Conservation (phyloP, 2,329 filamentous ascomycete genomes). For the Alternaria sp. region DNA sequence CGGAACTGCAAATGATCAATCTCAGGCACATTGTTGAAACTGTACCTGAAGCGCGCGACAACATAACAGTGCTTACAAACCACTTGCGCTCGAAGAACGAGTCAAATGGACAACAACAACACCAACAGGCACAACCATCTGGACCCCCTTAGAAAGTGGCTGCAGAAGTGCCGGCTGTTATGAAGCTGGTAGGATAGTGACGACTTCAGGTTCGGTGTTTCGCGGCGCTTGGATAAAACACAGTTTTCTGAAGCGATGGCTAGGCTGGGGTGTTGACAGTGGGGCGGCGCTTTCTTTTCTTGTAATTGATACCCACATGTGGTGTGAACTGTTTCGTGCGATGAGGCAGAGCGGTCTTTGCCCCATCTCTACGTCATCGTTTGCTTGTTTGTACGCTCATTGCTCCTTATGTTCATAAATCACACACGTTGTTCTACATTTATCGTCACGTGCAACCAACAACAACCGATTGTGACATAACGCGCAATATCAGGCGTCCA, state of each 20-base stretch:
- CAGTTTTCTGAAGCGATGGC: neutral
- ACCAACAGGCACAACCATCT: slow-evolving; percentile 9
- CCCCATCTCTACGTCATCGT: neutral
- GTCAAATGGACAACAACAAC: slow-evolving; percentile 10
- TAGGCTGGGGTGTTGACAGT: neutral
- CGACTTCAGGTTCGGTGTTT: slow-evolving; percentile 7
- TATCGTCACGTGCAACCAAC: neutral
- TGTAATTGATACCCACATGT: slow-evolving; percentile 20
- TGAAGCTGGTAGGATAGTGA: neutral
- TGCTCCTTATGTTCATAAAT: slow-evolving; percentile 1
- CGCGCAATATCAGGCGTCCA: slow-evolving; percentile 1
- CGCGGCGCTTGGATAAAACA: slow-evolving; percentile 1
- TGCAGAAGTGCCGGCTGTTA: neutral
- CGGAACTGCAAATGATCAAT: slow-evolving; percentile 72
- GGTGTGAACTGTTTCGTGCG: slow-evolving; percentile 11
- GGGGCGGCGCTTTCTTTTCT: slow-evolving; percentile 8
- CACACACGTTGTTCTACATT: neutral
- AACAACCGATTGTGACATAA: neutral
- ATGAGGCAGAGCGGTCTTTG: neutral
- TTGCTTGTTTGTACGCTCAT: slow-evolving; percentile 8
- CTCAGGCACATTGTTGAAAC: slow-evolving; percentile 72
- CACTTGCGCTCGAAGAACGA: slow-evolving; percentile 31
- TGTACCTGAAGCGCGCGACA: slow-evolving; percentile 70
- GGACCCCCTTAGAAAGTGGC: slow-evolving; percentile 9
- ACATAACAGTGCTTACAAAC: slow-evolving; percentile 53